These are phyloP conservation scores for Tulasnella sp. DNA, from an alignment of 768 basidiomycete species.

Conservation along the genomic window DNA sequence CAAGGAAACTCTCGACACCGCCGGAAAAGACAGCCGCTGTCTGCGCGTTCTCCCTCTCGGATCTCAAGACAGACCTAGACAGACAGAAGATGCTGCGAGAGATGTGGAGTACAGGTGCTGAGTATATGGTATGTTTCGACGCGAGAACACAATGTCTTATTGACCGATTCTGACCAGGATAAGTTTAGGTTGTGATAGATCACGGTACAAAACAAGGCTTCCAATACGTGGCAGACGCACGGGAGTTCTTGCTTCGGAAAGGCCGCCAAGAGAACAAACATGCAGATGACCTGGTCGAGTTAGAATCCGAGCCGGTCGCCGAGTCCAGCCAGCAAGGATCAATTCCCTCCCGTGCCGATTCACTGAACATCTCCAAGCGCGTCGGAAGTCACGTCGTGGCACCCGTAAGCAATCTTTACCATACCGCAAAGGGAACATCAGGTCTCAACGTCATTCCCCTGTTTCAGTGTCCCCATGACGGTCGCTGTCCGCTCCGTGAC, in stretches of 20 bases:
- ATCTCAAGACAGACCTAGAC: conserved; percentile 42
- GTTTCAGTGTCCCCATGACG: conserved; percentile 81
- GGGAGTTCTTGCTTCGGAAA: conserved; percentile 56
- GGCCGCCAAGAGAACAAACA: conserved; percentile 36
- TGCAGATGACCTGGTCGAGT: conserved; percentile 34
- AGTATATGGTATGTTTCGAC: conserved; percentile 72
- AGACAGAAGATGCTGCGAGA: conserved; percentile 61
- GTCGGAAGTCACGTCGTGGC: conserved; percentile 74
- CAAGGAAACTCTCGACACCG: conserved; percentile 27
- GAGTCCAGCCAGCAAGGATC: conserved; percentile 11
- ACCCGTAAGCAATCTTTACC: conserved; percentile 44
- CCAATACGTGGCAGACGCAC: conserved; percentile 61
- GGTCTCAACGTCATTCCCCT: neutral
- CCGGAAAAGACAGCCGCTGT: conserved; percentile 65
- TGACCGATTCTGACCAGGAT: no score
- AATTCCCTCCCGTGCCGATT: neutral
- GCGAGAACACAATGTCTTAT: conserved; percentile 16
- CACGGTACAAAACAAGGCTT: conserved; percentile 69
- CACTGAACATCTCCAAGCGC: neutral
- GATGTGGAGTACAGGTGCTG: conserved; percentile 88
- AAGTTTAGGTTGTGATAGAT: conserved; percentile 73
- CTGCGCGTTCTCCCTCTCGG: conserved; percentile 78
- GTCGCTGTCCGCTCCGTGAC: conserved; percentile 54
- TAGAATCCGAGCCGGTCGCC: conserved; percentile 19
- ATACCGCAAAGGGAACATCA: conserved; percentile 4